phyloP scores from a whole-genome alignment of 768 basidiomycete species.

The Tylopilus cervinicoccineus region DNA sequence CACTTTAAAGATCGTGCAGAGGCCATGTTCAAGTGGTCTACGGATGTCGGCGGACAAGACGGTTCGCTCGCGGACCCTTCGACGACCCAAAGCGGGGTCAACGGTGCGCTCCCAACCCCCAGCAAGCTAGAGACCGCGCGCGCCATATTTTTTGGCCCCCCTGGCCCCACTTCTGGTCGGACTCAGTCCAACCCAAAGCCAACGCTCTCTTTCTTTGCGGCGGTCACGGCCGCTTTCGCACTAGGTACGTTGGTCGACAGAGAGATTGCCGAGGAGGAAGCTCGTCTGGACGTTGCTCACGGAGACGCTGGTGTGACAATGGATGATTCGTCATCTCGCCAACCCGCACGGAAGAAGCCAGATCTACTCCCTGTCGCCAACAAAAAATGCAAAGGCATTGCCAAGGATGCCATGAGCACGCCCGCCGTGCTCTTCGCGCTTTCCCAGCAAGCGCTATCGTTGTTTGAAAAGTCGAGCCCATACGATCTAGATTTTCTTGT shows the following conservation, averaged over 20 bases:
- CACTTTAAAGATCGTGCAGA: constrained; percentile 44
- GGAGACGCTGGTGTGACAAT: constrained; percentile 12
- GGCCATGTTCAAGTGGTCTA: constrained; percentile 41
- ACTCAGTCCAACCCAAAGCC: constrained; percentile 13
- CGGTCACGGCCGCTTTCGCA: constrained; percentile 55
- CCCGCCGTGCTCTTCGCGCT: constrained; percentile 43
- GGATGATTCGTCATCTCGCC: constrained; percentile 25
- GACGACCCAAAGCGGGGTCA: constrained; percentile 31
- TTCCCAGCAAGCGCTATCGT: constrained; percentile 43
- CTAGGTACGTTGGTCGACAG: constrained; percentile 46
- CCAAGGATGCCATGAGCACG: constrained; percentile 28
- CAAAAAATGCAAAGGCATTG: constrained; percentile 26
- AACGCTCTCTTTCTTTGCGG: constrained; percentile 49
- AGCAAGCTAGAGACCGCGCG: constrained; percentile 27
- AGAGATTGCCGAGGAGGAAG: constrained; percentile 27
- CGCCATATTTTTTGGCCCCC: constrained; percentile 29
- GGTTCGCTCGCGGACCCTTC: constrained; percentile 8
- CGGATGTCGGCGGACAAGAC: constrained; percentile 26
- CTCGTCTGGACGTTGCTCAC: constrained; percentile 20
- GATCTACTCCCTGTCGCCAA: constrained; percentile 11
- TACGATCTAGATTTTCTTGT: constrained; percentile 57
- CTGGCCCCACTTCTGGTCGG: constrained; percentile 11
- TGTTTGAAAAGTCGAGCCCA: constrained; percentile 39
- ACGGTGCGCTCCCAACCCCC: constrained; percentile 13
- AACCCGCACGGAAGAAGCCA: constrained; percentile 20